Conservation (phyloP, 768 basidiomycete species). For the Lepiota brunneoincarnata region DNA sequence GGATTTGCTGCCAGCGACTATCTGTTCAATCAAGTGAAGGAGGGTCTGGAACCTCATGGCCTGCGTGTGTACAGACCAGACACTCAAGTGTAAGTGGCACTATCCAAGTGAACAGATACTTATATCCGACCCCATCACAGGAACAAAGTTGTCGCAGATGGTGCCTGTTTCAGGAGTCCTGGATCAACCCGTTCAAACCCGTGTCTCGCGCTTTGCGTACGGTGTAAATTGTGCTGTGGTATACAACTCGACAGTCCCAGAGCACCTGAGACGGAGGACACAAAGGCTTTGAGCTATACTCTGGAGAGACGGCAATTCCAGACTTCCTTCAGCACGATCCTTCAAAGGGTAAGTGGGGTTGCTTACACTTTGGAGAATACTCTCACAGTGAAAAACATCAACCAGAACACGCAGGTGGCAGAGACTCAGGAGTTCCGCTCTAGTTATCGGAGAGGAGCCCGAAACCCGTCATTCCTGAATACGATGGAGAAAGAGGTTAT, state of each 20-base stretch:
- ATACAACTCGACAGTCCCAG: constrained; percentile 32
- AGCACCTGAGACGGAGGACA: constrained; percentile 36
- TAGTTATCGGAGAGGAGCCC: not conserved
- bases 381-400: not conserved
- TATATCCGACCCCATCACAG: constrained; percentile 13
- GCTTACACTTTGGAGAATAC: not conserved
- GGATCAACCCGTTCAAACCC: constrained; percentile 45
- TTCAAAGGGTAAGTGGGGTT: constrained; percentile 32
- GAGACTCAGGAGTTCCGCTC: constrained; percentile 40
- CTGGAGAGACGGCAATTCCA: constrained; percentile 36
- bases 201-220: constrained; percentile 47
- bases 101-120: not conserved
- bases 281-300: constrained; percentile 30
- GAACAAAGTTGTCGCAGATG: constrained; percentile 53
- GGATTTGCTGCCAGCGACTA: constrained; percentile 59
- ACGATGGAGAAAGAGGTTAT: not conserved
- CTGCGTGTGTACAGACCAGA: constrained; percentile 48
- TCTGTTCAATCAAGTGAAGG: constrained; percentile 43
- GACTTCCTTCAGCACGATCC: constrained; percentile 40
- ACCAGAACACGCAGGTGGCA: constrained; percentile 41
- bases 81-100: constrained; percentile 45
- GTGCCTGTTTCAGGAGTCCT: constrained; percentile 40
- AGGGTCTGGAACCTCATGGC: constrained; percentile 32
- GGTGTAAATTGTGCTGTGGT: constrained; percentile 38
- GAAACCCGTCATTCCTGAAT: not conserved